Evolutionary conservation across 2,329 filamentous ascomycete genomes (phyloP).

Genomic region (Cadophora malorum): DNA sequence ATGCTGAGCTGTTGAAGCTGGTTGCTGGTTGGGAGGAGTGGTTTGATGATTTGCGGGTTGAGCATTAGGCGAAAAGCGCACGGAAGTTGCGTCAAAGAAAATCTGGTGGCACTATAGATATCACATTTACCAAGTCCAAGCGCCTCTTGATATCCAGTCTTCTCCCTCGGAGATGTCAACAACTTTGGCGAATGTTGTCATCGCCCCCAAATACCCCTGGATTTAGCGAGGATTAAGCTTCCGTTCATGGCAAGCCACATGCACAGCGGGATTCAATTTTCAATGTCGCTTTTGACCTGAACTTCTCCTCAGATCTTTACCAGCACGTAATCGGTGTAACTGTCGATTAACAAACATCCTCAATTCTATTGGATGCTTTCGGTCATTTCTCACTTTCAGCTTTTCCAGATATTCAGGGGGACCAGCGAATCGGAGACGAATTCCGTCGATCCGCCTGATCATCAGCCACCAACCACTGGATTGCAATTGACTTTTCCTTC

Average conservation of each 20-base stretch:
- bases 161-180: not conserved
- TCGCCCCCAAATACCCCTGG: not conserved
- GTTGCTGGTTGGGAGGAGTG: slow-evolving; percentile 42
- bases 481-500: slow-evolving; percentile 3
- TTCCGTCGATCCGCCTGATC: not conserved
- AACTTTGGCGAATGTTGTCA: slow-evolving; percentile 9
- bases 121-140: not conserved
- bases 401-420: slow-evolving; percentile 8
- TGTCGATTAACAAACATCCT: not conserved
- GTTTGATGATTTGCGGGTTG: slow-evolving; percentile 33
- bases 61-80: no score
- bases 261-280: not conserved
- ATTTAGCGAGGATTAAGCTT: slow-evolving; percentile 10
- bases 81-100: no score
- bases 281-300: not conserved
- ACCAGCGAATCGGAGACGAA: not conserved
- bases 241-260: not conserved
- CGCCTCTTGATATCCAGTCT: not conserved
- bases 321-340: not conserved
- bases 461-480: not conserved
- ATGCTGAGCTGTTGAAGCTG: slow-evolving; percentile 49
- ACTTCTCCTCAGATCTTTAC: not conserved
- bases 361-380: not conserved
- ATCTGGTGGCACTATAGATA: not conserved
- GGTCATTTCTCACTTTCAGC: slow-evolving; percentile 7